Base-by-base conservation (phyloP, 1,284 basidiomycete species). In the Austroboletus novae-zelandiae region DNA sequence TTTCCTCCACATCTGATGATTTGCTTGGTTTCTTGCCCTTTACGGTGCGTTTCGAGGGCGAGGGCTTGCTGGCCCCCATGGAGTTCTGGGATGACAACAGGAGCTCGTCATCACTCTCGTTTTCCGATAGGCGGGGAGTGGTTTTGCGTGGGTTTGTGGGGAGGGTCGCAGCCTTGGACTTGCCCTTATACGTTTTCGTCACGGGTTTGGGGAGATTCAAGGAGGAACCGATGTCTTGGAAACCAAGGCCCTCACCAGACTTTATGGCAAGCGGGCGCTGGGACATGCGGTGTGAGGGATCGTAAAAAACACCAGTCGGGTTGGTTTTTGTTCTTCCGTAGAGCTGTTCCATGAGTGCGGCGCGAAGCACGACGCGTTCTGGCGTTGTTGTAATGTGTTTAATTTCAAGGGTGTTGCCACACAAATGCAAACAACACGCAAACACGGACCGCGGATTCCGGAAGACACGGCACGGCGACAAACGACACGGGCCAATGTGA, bases 331-430 rank as follows among this genome's bases (percentile, higher is more conserved):
- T 30, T 23, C 9, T 8, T 25, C n/a, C 14, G 5, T 7, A 40
- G n/a, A 70, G 23, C 18, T 6, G 41, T 36, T 67, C 65, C 67
- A 70, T 69, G 36, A 17, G 14, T 31, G 17, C 23, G 37, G n/a
- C 11, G 40, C 9, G 10, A 8, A 35, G n/a, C 30, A 18, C 13
- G 35, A 36, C 15, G 15, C 44, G 54, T 14, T 14, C 13, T 40
- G 52, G 60, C 58, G 65, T 70, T 68, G 55, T 66, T 66, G 62
- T 58, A 31, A 29, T 50, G 9, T 67, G 55, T 66, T 69, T 47
- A 17, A 54, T 63, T 64, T 37, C 18, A 50, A 65, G 29, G 66
- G 37, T 36, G 30, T 54, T 67, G 64, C 47, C 50, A 60, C 40
- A 64, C 53, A 57, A 30, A 11, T 17, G n/a, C 56, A 64, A 64